A percentile compares a stretch with the other conserved stretches of the same genome.
phyloP scores from a whole-genome alignment of 202 grass and related monocot species.

The Brachypodium distachyon region DNA sequence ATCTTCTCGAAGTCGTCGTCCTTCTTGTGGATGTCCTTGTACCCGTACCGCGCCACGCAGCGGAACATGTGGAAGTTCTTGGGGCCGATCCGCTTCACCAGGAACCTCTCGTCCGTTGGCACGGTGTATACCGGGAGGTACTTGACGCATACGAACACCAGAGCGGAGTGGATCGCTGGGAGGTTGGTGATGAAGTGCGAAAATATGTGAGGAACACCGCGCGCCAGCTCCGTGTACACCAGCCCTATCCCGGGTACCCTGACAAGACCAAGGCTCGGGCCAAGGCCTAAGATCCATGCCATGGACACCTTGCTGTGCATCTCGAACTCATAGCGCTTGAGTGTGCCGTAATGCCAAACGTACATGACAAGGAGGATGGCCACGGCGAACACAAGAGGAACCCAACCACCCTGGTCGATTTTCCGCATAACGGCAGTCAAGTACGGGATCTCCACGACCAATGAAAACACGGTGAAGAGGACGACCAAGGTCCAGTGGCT shows the following conservation, averaged over 20 bases:
- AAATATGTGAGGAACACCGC: conserved; percentile 68
- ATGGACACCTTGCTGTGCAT: conserved; percentile 86
- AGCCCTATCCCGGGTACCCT: conserved; percentile 64
- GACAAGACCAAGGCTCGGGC: conserved; percentile 61
- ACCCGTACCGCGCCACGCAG: conserved; percentile 55
- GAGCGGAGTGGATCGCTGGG: conserved; percentile 62
- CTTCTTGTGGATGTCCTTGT: conserved; percentile 76
- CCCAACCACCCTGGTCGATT: conserved; percentile 70
- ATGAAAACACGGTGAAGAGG: conserved; percentile 38
- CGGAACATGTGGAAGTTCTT: conserved; percentile 76
- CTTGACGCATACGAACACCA: conserved; percentile 72
- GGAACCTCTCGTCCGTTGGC: conserved; percentile 48
- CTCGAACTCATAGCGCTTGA: conserved; percentile 66
- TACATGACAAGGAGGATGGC: conserved; percentile 54
- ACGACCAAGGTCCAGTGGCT: conserved; percentile 63
- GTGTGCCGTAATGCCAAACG: conserved; percentile 65
- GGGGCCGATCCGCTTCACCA: conserved; percentile 63
- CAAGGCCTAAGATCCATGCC: conserved; percentile 73
- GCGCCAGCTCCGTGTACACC: conserved; percentile 66
- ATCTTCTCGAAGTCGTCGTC: conserved; percentile 66
- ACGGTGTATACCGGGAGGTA: conserved; percentile 71
- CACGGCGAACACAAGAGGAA: conserved; percentile 40
- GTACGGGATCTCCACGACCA: conserved; percentile 55
- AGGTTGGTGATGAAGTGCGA: conserved; percentile 82
- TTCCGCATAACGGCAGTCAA: conserved; percentile 48